Evolutionary conservation across 2,329 filamentous ascomycete species (phyloP), one percentile per base, ranked within the genome.

Genomic region (Eutypella sp.): DNA sequence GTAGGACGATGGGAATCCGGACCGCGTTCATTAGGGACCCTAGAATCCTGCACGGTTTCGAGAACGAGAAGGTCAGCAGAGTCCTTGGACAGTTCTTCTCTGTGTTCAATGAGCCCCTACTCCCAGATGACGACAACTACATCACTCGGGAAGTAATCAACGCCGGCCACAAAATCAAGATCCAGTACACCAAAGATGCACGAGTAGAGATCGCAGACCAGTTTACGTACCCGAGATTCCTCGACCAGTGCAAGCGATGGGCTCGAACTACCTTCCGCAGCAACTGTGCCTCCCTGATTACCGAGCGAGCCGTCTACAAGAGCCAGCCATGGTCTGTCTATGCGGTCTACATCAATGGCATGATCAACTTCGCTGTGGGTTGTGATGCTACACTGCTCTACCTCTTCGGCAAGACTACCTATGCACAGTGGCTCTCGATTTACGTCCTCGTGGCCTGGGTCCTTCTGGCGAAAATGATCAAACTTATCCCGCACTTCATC

Each of bases 121-220:
- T 74, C 18, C 67, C 69, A 0, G 81, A 84, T 49, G 80, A 84
- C 47, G 81, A 85, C 64, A 84, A 84, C 58, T 83, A 74, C 53
- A 65, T 78, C 29, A 84, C 80, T 0, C 67, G 81, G 10, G 78
- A 71, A 49, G 67, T 74, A 5, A 70, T 78, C 36, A 64, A 64
- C 9, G 58, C 71, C 5, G 70, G 69, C n/a, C 81, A 71, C 69
- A 65, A 70, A 7, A 73, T 83, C 47, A 68, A 70, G 39, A 73
- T 84, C 42, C 79, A 85, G 56, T 71, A 74, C 47, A 67, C 68
- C 4, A 53, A 65, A 0, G 69, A 77, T 2, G 67, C 73, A 0
- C 62, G 67, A 1, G 65, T 84, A 27, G 65, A 72, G 47, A 84
- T 37, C 16, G 33, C 79, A 0, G 73, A 70, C 0, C 62, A 84